Conservation (phyloP, 768 basidiomycete genomes). For the Suillus lakei region DNA sequence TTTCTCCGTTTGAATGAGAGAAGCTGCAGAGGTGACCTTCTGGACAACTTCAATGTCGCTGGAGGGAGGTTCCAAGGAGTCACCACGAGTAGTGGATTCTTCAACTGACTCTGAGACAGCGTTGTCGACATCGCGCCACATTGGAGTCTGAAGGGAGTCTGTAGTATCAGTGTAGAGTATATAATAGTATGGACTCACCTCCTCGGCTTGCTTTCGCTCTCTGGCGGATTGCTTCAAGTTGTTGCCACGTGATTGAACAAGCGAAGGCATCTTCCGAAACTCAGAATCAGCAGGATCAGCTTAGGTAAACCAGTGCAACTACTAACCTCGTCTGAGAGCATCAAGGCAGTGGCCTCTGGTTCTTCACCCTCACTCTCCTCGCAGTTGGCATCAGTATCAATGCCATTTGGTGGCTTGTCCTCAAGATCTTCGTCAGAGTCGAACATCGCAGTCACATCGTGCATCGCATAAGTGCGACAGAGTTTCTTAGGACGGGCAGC, state of each 20-base stretch:
- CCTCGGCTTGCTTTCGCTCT: not conserved
- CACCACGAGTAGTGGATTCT: not conserved
- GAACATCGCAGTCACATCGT: not conserved
- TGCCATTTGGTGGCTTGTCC: not conserved
- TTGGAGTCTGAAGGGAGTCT: not conserved
- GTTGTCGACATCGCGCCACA: not conserved
- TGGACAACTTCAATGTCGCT: not conserved
- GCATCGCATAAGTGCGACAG: not conserved
- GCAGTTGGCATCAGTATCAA: not conserved
- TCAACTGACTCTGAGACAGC: too few species aligned
- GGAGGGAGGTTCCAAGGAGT: not conserved
- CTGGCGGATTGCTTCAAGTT: not conserved
- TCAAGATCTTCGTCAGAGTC: not conserved
- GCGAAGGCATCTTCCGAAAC: not conserved
- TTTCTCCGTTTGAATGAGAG: not conserved
- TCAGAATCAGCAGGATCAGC: not conserved
- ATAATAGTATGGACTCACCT: not conserved
- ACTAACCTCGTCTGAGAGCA: not conserved
- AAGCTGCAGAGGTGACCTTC: not conserved
- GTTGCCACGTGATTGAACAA: not conserved
- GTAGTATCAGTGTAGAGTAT: not conserved
- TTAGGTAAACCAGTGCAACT: not conserved
- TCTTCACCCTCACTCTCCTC: not conserved
- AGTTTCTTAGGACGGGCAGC: not conserved
- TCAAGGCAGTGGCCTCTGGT: not conserved